phyloP scores from a whole-genome alignment of 768 basidiomycete species.

The Xerocomellus intermedius region DNA sequence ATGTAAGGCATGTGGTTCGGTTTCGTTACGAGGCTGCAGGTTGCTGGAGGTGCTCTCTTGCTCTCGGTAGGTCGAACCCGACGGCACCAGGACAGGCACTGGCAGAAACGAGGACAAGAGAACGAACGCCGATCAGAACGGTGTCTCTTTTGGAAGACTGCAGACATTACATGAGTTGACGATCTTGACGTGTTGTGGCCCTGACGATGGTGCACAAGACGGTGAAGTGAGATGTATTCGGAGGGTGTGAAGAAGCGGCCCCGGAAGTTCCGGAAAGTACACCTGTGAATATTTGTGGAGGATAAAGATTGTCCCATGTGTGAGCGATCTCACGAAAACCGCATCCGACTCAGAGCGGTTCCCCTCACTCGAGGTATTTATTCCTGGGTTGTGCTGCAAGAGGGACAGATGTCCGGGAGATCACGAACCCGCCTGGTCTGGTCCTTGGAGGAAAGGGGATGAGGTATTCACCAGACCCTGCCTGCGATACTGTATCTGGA shows the following conservation, averaged over 20 bases:
- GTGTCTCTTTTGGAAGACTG: slow-evolving; percentile 65
- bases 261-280: slow-evolving; percentile 82
- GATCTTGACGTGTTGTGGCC: slow-evolving; percentile 34
- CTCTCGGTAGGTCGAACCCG: neutral
- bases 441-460: slow-evolving; percentile 11
- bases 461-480: slow-evolving; percentile 65
- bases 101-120: slow-evolving; percentile 72
- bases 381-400: slow-evolving; percentile 40
- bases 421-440: slow-evolving; percentile 28
- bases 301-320: slow-evolving; percentile 62
- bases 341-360: slow-evolving; percentile 16
- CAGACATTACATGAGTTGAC: slow-evolving; percentile 78
- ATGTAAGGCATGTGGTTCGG: too few species aligned
- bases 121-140: slow-evolving; percentile 81
- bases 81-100: slow-evolving; percentile 46
- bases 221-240: slow-evolving; percentile 68
- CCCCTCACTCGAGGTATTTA: neutral
- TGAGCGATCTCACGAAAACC: slow-evolving; percentile 52
- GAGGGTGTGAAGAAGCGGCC: slow-evolving; percentile 71
- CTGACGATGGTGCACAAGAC: slow-evolving; percentile 31
- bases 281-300: slow-evolving; percentile 45
- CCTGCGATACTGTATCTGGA: slow-evolving; percentile 78
- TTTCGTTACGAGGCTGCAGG: too few species aligned
- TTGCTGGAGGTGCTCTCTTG: neutral
- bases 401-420: slow-evolving; percentile 69